Base-by-base conservation (phyloP, 129 eudicot species). In the Lactuca saligna region DNA sequence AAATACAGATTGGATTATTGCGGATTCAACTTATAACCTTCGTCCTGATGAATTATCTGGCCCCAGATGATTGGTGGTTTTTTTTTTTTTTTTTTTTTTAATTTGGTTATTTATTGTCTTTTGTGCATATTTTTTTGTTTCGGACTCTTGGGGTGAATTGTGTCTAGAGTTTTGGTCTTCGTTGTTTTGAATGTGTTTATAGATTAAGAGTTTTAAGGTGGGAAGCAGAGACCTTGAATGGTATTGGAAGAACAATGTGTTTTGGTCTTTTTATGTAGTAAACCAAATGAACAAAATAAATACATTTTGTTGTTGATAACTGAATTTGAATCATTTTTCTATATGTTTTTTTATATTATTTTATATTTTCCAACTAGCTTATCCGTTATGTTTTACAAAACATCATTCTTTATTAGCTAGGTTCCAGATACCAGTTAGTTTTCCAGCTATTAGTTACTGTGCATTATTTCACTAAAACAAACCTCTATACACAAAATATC, bases 21-120 rank as follows among this genome's bases (percentile, higher is more conserved):
- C 82, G 6, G 96, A 91, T 78, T 91, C 97, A 8, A 91, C 86
- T 25, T 80, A 78, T 39, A 88, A 91, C 60, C 82, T 91, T 38
- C 93, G 86, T 9, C 86, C 94, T 17, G 93, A 85, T 69, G 93
- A 86, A 63, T 63, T 91, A 33, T 85, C 96, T 4, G 97, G 97
- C 1, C 97, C 97, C 4, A 88, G 97, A 87, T 91, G 78, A 87
- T 72, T 1, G 25, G 69, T 59, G 17, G 20, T 10, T 34, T 33
- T 46, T 50, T 37, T 17, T 34, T 61, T 7, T n/a, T n/a, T n/a
- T 10, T 34, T 33, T 46, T 50, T 37, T 17, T 34, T 61, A 4
- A 15, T 66, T 8, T 35, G 20, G 11, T 20, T 63, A 69, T 39
- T 62, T 71, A 46, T 74, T 37, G 44, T 66, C 74, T 61, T 46